These are phyloP conservation scores for Halophytophthora batemanensis DNA, from an alignment of 352 stramenopile genomes.

Conservation along the genomic window DNA sequence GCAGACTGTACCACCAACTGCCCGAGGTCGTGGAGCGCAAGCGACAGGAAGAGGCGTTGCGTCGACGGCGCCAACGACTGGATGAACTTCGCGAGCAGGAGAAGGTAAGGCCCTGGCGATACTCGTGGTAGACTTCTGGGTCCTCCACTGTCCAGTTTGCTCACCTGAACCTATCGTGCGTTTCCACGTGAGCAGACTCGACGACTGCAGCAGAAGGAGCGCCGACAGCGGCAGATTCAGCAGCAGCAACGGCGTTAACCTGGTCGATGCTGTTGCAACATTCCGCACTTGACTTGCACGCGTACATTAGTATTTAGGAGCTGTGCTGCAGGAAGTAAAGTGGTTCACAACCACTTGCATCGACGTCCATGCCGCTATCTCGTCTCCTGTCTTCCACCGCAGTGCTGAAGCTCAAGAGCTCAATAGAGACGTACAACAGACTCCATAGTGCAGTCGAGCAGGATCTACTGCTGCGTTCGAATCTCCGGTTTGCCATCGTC, in stretches of 20 bases:
- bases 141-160: not conserved
- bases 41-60: constrained; percentile 69
- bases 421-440: no score
- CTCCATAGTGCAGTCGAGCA: no score
- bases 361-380: no score
- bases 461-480: constrained; percentile 13
- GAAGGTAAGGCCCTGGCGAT: constrained; percentile 34
- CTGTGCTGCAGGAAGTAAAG: no score
- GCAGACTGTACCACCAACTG: constrained; percentile 60
- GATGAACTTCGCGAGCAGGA: constrained; percentile 67
- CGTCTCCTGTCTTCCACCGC: no score
- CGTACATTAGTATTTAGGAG: no score
- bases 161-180: not conserved
- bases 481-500: constrained; percentile 12
- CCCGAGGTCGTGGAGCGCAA: constrained; percentile 73
- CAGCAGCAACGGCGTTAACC: constrained; percentile 4
- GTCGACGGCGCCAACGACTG: constrained; percentile 57
- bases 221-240: constrained; percentile 30
- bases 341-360: no score
- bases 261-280: not conserved
- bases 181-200: constrained; percentile 30
- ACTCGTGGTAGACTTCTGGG: not conserved
- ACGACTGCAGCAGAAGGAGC: constrained; percentile 51
- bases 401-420: no score
- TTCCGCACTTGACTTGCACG: no score